A percentile compares a stretch with the other conserved stretches of the same genome.
phyloP scores from a whole-genome alignment of 2,329 filamentous ascomycete genomes.

The Clarireedia monteithiana region DNA sequence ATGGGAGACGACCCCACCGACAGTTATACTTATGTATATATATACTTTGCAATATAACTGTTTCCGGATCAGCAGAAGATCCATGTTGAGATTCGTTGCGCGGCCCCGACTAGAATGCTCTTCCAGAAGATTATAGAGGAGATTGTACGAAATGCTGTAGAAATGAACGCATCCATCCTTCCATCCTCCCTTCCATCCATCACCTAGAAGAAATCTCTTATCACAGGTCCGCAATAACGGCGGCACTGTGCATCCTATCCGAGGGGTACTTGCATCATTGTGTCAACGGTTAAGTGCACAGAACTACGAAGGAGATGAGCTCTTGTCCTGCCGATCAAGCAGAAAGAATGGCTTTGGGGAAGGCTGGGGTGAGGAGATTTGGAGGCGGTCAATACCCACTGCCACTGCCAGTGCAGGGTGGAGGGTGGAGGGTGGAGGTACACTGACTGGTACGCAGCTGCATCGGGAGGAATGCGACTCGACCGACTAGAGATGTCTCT shows the following conservation, averaged over 20 bases:
- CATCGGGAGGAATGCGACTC: too few species aligned
- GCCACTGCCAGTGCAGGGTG: too few species aligned
- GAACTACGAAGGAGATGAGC: neutral
- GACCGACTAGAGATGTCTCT: too few species aligned
- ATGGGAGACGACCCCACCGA: too few species aligned
- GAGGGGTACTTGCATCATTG: conserved; percentile 1
- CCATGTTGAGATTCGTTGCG: conserved; percentile 7
- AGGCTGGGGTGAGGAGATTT: too few species aligned
- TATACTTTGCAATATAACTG: too few species aligned
- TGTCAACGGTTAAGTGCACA: neutral
- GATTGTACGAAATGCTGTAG: neutral
- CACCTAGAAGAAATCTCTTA: neutral
- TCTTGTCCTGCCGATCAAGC: neutral
- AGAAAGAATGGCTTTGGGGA: neutral
- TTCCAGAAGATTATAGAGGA: neutral
- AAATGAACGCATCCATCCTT: neutral
- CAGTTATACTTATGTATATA: too few species aligned
- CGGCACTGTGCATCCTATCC: neutral
- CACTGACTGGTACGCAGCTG: too few species aligned
- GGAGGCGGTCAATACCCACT: too few species aligned
- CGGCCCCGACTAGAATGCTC: neutral
- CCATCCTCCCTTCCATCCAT: too few species aligned
- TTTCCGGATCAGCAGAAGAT: neutral
- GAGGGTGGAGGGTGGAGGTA: too few species aligned
- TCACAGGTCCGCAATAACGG: neutral